Conservation (phyloP, 768 basidiomycete genomes). For the Baorangia bicolor region DNA sequence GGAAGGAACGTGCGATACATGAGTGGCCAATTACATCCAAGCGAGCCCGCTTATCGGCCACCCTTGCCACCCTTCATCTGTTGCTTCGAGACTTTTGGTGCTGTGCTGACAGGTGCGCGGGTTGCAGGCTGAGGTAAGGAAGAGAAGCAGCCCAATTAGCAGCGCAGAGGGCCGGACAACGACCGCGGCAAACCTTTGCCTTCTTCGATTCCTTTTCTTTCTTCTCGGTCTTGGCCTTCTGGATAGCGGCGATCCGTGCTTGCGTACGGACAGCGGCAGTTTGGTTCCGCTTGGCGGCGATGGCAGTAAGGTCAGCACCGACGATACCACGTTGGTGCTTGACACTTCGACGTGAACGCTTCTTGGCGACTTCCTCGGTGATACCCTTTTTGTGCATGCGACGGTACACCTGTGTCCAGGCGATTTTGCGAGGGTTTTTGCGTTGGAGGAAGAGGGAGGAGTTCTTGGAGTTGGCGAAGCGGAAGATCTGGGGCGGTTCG, state of each 20-base stretch:
- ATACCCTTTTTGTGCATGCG: constrained; percentile 99
- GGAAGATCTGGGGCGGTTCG: constrained; percentile 69
- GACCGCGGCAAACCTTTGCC: constrained; percentile 53
- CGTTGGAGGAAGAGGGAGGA: constrained; percentile 97
- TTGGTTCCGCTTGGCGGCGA: constrained; percentile 92
- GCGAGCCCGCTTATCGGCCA: constrained; percentile 50
- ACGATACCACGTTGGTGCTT: constrained; percentile 99
- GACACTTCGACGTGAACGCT: constrained; percentile 93
- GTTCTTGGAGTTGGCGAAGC: constrained; percentile 90
- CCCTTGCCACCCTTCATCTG: constrained; percentile 92
- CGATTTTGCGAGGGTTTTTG: constrained; percentile 99
- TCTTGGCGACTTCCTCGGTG: constrained; percentile 99
- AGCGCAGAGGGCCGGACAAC: neutral
- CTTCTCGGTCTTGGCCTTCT: constrained; percentile 96
- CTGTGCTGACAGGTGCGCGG: constrained; percentile 53
- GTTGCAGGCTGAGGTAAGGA: constrained; percentile 44
- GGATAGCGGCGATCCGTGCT: constrained; percentile 80
- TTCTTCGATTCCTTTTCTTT: constrained; percentile 95
- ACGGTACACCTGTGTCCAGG: constrained; percentile 92
- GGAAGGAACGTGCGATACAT: constrained; percentile 28
- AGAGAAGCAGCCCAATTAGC: constrained; percentile 2
- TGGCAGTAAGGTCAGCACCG: constrained; percentile 90
- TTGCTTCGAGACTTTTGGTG: constrained; percentile 91
- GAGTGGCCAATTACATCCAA: neutral
- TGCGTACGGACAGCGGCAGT: constrained; percentile 80